Evolutionary conservation across 2,329 filamentous ascomycete species (phyloP), one percentile per base, ranked within the genome.

Genomic region (Alternaria viburni): DNA sequence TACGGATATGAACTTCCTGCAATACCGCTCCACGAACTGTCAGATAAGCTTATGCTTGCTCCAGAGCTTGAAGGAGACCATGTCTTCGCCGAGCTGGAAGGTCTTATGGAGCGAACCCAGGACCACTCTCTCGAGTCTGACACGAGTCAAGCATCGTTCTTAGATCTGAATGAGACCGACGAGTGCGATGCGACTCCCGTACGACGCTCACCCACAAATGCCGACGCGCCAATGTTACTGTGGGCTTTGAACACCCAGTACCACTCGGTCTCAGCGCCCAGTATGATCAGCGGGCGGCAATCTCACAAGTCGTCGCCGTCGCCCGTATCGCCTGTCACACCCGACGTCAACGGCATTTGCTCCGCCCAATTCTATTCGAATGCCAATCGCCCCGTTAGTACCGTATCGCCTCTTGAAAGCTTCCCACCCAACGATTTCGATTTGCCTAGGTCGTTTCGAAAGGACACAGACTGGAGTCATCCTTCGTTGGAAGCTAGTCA

Each of bases 261-360:
- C 10, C 11, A 19, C 15, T 17, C 6, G 13, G 15, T 6, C 19
- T 5, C 41, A 32, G 26, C 8, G 15, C 7, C 61, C 41, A 46
- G 57, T 32, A 52, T 58, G 49, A 45, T 4, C 23, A 54, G 44
- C 7, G n/a, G 32, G 6, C 19, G 26, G 15, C 54, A 55, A 15
- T 66, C 57, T 1, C 23, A 57, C 4, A 36, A 43, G 7, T 50
- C 57, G 4, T 66, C 36, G 36, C 5, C 36, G 2, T 41, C 57
- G 2, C 57, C 64, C 21, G 12, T 64, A 25, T 64, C 61, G 30
- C 54, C 57, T 10, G 25, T 32, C 32, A 64, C 61, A n/a, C 57
- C 57, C 15, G 17, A 23, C 23, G 7, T 28, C 11, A 12, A 55
- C 13, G 50, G 8, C 23, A 13, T 28, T n/a, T 26, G 19, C 8